Evolutionary conservation across 305 asterid genomes (phyloP).

Genomic region (Fraxinus greggii): DNA sequence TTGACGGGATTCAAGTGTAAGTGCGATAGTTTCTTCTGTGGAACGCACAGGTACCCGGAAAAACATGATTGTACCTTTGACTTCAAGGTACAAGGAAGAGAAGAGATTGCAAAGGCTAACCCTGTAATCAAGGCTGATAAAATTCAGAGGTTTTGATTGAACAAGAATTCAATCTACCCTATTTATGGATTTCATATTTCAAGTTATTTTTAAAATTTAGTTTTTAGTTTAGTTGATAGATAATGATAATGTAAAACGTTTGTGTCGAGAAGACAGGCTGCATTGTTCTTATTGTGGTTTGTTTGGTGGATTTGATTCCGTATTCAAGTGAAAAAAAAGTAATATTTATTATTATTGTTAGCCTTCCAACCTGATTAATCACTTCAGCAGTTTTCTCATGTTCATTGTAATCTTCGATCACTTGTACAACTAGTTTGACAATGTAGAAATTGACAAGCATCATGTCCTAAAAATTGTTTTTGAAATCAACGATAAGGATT

Average conservation of each 20-base stretch:
- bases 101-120: constrained; percentile 34
- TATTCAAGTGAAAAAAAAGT: too few species aligned
- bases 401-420: too few species aligned
- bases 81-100: constrained; percentile 29
- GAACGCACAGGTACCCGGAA: constrained; percentile 39
- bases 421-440: too few species aligned
- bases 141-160: constrained; percentile 3
- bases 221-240: neutral
- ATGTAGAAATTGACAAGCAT: too few species aligned
- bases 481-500: too few species aligned
- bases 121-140: constrained; percentile 37
- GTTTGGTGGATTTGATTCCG: too few species aligned
- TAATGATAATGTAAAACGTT: neutral
- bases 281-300: too few species aligned
- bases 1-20: constrained; percentile 36
- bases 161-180: neutral
- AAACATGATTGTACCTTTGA: constrained; percentile 39
- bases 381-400: too few species aligned
- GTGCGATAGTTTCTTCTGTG: constrained; percentile 42
- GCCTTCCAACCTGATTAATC: too few species aligned
- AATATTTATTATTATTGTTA: too few species aligned
- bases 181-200: neutral
- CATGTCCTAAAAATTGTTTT: too few species aligned
- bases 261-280: too few species aligned
- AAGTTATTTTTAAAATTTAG: neutral